phyloP scores from a whole-genome alignment of 2,329 filamentous ascomycete species.

The Scleromitrula shiraiana region DNA sequence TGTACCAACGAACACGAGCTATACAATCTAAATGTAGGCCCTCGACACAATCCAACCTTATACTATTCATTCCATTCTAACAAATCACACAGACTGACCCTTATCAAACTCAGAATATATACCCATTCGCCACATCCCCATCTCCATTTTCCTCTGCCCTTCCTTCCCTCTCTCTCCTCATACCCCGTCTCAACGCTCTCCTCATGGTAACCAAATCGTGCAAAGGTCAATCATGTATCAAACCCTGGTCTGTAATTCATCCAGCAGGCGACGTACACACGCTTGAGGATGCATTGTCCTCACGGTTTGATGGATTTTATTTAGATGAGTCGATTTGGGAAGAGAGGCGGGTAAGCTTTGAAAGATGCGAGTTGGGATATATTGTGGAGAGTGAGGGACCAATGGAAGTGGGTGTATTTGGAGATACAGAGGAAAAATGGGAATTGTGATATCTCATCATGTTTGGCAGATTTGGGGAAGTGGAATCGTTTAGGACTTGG shows the following conservation, averaged over 20 bases:
- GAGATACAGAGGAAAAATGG: background rate
- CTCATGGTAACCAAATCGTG: constrained; percentile 55
- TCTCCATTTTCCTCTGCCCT: constrained; percentile 24
- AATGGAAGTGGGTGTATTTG: constrained; percentile 10
- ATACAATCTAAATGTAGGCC: constrained; percentile 49
- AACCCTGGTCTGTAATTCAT: constrained; percentile 51
- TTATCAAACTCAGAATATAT: constrained; percentile 41
- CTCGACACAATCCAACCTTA: background rate
- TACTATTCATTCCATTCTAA: background rate
- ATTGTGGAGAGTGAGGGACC: constrained; percentile 45
- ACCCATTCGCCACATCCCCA: constrained; percentile 27
- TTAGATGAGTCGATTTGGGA: constrained; percentile 28
- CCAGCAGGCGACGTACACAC: constrained; percentile 42
- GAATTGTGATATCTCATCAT: no score
- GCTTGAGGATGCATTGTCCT: constrained; percentile 42
- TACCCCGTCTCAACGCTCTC: constrained; percentile 46
- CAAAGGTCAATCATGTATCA: constrained; percentile 42
- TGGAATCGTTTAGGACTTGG: no score
- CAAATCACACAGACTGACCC: constrained; percentile 38
- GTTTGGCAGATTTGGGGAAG: no score
- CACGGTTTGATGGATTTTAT: constrained; percentile 46
- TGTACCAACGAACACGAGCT: constrained; percentile 60
- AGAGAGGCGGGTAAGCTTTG: constrained; percentile 39
- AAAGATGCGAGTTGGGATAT: constrained; percentile 48
- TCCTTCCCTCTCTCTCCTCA: background rate